These are phyloP conservation scores for Microcyclospora pomicola DNA, from an alignment of 2,329 filamentous ascomycete species.

Conservation along the genomic window DNA sequence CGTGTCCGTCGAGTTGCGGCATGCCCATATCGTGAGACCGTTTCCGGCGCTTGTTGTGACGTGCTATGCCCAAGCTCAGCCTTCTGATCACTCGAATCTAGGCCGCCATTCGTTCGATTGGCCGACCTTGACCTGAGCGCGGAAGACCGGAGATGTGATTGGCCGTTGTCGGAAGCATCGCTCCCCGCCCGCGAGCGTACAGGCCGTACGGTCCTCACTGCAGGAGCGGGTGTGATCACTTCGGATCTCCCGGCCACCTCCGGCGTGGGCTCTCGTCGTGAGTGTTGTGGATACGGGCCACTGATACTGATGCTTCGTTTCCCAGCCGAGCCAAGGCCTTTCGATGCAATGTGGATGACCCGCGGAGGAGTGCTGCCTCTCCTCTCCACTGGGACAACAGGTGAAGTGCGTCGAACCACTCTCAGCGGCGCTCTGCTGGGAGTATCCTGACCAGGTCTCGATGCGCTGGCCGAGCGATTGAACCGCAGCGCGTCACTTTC, in stretches of 20 bases:
- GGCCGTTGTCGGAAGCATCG: constrained; percentile 23
- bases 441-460: constrained; percentile 19
- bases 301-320: constrained; percentile 21
- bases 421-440: constrained; percentile 23
- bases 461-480: constrained; percentile 15
- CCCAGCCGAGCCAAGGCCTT: constrained; percentile 16
- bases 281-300: constrained; percentile 19
- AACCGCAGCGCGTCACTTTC: constrained; percentile 17
- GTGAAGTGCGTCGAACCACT: constrained; percentile 23
- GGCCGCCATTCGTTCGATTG: constrained; percentile 7
- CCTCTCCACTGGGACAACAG: constrained; percentile 10
- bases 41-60: constrained; percentile 37
- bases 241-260: constrained; percentile 14
- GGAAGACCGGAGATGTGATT: constrained; percentile 11
- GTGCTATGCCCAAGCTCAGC: constrained; percentile 16
- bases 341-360: constrained; percentile 20
- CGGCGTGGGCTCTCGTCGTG: constrained; percentile 21
- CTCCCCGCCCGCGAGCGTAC: constrained; percentile 19
- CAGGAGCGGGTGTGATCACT: constrained; percentile 24
- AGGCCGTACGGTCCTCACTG: constrained; percentile 17
- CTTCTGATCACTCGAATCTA: constrained; percentile 9
- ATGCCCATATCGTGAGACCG: constrained; percentile 22
- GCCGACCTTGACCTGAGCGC: constrained; percentile 20
- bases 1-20: constrained; percentile 38
- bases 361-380: constrained; percentile 22